Evolutionary conservation across 2,329 filamentous ascomycete species (phyloP).

Genomic region (Pseudopithomyces maydicus): DNA sequence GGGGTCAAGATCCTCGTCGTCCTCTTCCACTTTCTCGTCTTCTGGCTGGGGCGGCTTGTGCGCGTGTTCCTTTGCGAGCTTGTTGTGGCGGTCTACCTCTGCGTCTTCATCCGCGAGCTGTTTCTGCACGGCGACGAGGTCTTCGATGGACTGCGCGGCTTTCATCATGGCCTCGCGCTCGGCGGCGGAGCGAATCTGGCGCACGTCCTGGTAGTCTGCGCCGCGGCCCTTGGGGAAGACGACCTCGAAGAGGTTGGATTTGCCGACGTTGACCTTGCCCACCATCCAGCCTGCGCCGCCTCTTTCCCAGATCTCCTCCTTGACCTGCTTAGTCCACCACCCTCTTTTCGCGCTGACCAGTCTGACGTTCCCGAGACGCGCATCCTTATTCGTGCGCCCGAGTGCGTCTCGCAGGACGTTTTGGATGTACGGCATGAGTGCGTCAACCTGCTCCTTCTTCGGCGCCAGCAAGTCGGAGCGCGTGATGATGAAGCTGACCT

Average conservation of each 20-base stretch:
- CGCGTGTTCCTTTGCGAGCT: conserved; percentile 19
- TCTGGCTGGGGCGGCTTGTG: conserved; percentile 22
- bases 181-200: conserved; percentile 39
- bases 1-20: conserved; percentile 36
- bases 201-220: conserved; percentile 43
- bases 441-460: conserved; percentile 80
- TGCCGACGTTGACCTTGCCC: conserved; percentile 97
- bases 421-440: conserved; percentile 82
- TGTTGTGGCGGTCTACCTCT: conserved; percentile 27
- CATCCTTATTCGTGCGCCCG: conserved; percentile 66
- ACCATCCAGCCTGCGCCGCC: conserved; percentile 94
- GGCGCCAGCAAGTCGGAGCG: conserved; percentile 85
- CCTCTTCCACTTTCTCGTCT: conserved; percentile 18
- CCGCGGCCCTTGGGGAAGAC: conserved; percentile 76
- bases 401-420: conserved; percentile 78
- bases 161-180: conserved; percentile 39
- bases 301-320: conserved; percentile 81
- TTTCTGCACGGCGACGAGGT: conserved; percentile 30
- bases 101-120: conserved; percentile 41
- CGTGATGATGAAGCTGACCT: conserved; percentile 90
- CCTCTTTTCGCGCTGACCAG: conserved; percentile 84
- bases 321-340: conserved; percentile 91
- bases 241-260: conserved; percentile 86
- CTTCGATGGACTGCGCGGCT: conserved; percentile 30
- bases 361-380: conserved; percentile 85